These are phyloP conservation scores for Aquilaria yunnanensis DNA, from an alignment of 345 rosid genomes.

Conservation along the genomic window DNA sequence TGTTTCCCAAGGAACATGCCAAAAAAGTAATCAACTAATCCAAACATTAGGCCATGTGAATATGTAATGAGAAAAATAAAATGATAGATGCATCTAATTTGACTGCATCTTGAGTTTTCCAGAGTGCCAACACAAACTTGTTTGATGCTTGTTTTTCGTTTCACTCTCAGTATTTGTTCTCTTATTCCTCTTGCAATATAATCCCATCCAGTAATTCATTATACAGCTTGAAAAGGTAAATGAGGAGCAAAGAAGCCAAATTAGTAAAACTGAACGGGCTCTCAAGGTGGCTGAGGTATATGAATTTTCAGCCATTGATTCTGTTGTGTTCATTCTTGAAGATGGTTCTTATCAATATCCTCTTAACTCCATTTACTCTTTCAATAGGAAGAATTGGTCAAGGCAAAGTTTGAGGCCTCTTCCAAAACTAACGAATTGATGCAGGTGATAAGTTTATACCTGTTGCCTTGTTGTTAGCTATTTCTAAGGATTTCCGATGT, in stretches of 20 bases:
- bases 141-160: too few species aligned
- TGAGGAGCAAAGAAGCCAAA: slow-evolving; percentile 66
- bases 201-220: background rate
- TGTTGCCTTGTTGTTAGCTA: background rate
- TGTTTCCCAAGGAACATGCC: too few species aligned
- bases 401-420: slow-evolving; percentile 72
- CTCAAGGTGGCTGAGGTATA: slow-evolving; percentile 87
- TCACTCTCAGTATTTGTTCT: too few species aligned
- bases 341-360: slow-evolving; percentile 6
- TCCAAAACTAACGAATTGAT: slow-evolving; percentile 53
- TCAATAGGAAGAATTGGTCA: slow-evolving; percentile 77
- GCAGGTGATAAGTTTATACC: slow-evolving; percentile 46
- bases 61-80: too few species aligned
- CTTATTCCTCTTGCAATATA: too few species aligned
- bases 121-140: too few species aligned
- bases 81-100: too few species aligned
- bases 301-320: background rate
- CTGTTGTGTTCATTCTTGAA: background rate
- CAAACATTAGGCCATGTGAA: too few species aligned
- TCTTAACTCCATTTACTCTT: background rate
- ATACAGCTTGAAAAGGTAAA: slow-evolving; percentile 68
- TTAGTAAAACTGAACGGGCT: slow-evolving; percentile 84
- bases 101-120: too few species aligned
- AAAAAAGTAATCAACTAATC: too few species aligned
- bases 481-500: background rate